These are phyloP conservation scores for Carex cristatella DNA, from an alignment of 176 grass and related monocot species.

Conservation along the genomic window DNA sequence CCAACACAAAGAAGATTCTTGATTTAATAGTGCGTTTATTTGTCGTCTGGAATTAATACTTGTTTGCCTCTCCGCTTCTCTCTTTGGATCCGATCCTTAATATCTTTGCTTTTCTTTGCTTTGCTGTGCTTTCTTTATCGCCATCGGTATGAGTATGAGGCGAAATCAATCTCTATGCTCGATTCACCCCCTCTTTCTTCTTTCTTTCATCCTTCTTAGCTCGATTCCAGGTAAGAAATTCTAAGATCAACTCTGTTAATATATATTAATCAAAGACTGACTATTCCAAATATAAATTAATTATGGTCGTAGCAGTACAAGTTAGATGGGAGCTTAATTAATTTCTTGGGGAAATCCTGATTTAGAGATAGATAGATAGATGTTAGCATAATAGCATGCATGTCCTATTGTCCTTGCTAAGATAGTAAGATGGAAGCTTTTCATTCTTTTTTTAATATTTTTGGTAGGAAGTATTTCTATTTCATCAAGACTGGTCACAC, in stretches of 20 bases:
- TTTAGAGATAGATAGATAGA: too few species aligned
- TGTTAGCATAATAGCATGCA: too few species aligned
- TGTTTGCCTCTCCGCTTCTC: not conserved
- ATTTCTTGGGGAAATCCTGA: too few species aligned
- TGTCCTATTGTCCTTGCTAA: too few species aligned
- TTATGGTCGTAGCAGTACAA: not conserved
- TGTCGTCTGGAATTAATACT: not conserved
- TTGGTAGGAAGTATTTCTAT: conserved; percentile 47
- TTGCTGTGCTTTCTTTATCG: not conserved
- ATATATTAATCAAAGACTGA: not conserved
- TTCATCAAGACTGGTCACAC: conserved; percentile 49
- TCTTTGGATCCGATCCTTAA: not conserved
- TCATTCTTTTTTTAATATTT: conserved; percentile 3
- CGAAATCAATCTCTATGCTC: conserved; percentile 4
- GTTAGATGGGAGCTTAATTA: not conserved
- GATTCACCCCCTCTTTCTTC: not conserved
- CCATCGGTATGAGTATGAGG: not conserved
- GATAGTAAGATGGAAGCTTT: not conserved
- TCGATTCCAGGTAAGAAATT: conserved; percentile 18
- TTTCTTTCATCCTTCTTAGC: not conserved
- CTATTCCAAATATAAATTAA: not conserved
- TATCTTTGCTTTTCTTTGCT: not conserved
- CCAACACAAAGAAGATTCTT: not conserved
- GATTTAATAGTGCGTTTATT: not conserved
- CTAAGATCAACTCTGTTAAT: not conserved